Evolutionary conservation across 2,329 filamentous ascomycete species (phyloP).

Genomic region (Alternaria sp.): DNA sequence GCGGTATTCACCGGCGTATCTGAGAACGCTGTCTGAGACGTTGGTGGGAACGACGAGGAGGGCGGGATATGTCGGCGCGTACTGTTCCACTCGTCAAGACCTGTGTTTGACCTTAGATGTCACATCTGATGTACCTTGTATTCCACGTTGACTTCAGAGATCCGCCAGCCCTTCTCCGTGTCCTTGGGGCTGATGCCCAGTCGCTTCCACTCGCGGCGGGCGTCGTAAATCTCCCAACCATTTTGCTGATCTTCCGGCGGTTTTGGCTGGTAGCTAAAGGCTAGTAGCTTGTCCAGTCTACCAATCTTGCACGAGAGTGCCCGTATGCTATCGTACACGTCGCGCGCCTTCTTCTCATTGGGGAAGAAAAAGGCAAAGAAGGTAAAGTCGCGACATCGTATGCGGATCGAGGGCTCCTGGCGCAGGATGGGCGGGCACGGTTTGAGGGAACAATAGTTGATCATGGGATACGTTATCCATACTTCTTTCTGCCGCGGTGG

Average conservation of each 20-base stretch:
- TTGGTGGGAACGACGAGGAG: slow-evolving; percentile 82
- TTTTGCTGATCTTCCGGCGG: slow-evolving; percentile 75
- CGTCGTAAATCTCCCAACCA: slow-evolving; percentile 86
- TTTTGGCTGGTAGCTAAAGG: slow-evolving; percentile 82
- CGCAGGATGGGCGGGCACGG: slow-evolving; percentile 73
- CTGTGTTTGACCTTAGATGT: background rate
- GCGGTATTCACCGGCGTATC: slow-evolving; percentile 88
- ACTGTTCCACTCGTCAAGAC: slow-evolving; percentile 52
- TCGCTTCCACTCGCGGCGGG: slow-evolving; percentile 81
- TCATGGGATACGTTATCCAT: slow-evolving; percentile 95
- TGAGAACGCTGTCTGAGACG: slow-evolving; percentile 96
- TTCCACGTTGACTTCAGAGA: slow-evolving; percentile 87
- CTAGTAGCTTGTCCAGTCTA: slow-evolving; percentile 86
- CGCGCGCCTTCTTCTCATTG: slow-evolving; percentile 74
- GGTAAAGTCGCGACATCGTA: slow-evolving; percentile 91
- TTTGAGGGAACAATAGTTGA: slow-evolving; percentile 78
- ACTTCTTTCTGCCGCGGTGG: slow-evolving; percentile 67
- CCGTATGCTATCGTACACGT: slow-evolving; percentile 87
- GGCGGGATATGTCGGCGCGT: slow-evolving; percentile 91
- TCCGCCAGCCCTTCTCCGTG: slow-evolving; percentile 82
- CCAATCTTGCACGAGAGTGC: slow-evolving; percentile 80
- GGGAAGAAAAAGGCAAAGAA: slow-evolving; percentile 90
- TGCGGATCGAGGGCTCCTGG: slow-evolving; percentile 79
- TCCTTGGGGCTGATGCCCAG: slow-evolving; percentile 86
- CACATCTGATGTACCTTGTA: slow-evolving; percentile 62